phyloP scores from a whole-genome alignment of 2,329 filamentous ascomycete species.

The Pleurostoma richardsiae region DNA sequence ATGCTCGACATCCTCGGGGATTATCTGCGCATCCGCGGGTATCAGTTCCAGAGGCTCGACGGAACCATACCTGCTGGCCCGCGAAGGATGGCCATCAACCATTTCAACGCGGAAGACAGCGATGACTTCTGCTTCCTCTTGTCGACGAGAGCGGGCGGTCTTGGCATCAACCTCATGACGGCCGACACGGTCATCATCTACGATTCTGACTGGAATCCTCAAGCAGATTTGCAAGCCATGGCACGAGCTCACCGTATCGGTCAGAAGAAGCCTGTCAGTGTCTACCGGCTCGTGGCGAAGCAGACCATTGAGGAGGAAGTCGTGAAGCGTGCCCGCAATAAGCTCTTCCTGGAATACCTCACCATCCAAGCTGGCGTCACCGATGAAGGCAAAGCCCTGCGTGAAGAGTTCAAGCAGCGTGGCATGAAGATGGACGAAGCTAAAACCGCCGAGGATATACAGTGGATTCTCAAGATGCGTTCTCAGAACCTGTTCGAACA shows the following conservation, averaged over 20 bases:
- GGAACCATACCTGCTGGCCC: conserved; percentile 88
- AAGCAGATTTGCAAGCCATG: conserved; percentile 97
- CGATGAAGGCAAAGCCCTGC: conserved; percentile 80
- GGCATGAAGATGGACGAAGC: conserved; percentile 71
- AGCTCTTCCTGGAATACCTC: conserved; percentile 93
- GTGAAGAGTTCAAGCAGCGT: conserved; percentile 73
- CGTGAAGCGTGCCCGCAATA: conserved; percentile 91
- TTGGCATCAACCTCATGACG: conserved; percentile 99
- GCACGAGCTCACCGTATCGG: conserved; percentile 96
- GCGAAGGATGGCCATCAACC: conserved; percentile 90
- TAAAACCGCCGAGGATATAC: conserved; percentile 89
- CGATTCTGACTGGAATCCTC: conserved; percentile 98
- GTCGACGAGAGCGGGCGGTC: conserved; percentile 89
- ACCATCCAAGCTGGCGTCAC: conserved; percentile 97
- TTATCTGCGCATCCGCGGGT: conserved; percentile 88
- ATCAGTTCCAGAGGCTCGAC: conserved; percentile 91
- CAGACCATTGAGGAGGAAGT: conserved; percentile 98
- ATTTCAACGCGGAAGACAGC: conserved; percentile 96
- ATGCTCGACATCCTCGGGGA: conserved; percentile 96
- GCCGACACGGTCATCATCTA: conserved; percentile 97
- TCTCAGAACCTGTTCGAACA: conserved; percentile 99
- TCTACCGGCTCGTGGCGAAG: conserved; percentile 94
- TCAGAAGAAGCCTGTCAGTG: conserved; percentile 91
- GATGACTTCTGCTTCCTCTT: conserved; percentile 95
- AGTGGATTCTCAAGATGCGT: conserved; percentile 90